A percentile compares a stretch with the other conserved stretches of the same genome.
These are phyloP conservation scores for Cymbidium sinense DNA, from an alignment of 106 monocot species.

Conservation along the genomic window DNA sequence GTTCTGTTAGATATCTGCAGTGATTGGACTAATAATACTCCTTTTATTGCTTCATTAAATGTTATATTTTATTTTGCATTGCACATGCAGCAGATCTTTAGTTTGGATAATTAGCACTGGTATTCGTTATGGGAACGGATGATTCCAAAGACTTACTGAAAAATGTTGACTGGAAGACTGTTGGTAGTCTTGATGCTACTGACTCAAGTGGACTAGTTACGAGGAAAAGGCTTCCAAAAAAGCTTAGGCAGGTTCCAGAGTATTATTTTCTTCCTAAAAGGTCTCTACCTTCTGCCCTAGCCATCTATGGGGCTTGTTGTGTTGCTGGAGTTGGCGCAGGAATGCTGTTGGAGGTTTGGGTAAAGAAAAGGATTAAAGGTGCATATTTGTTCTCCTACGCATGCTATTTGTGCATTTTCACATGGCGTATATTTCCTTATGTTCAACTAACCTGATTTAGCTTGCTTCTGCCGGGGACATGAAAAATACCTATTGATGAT, in stretches of 20 bases:
- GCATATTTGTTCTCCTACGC: neutral
- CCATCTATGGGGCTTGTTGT: slow-evolving; percentile 48
- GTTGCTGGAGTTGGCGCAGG: slow-evolving; percentile 86
- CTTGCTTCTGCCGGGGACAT: neutral
- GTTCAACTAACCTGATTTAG: neutral
- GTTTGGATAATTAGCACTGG: neutral
- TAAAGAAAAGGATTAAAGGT: slow-evolving; percentile 13
- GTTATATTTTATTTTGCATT: neutral
- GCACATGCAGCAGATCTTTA: neutral
- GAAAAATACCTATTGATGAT: neutral
- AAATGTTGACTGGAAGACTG: slow-evolving; percentile 75
- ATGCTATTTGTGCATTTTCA: neutral
- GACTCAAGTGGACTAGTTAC: slow-evolving; percentile 29
- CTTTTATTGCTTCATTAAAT: neutral
- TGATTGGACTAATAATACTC: neutral
- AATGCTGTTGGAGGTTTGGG: slow-evolving; percentile 26
- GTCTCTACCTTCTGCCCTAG: slow-evolving; percentile 48
- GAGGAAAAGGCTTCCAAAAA: slow-evolving; percentile 66
- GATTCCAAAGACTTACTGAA: slow-evolving; percentile 73
- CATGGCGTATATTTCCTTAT: neutral
- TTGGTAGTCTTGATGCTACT: slow-evolving; percentile 24
- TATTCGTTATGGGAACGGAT: slow-evolving; percentile 37
- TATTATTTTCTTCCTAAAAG: slow-evolving; percentile 78
- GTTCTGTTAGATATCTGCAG: neutral
- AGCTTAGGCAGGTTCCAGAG: slow-evolving; percentile 77